Evolutionary conservation across 1,284 basidiomycete genomes (phyloP), one percentile per base, ranked within the genome.

Genomic region (Cutaneotrichosporon cutaneum): DNA sequence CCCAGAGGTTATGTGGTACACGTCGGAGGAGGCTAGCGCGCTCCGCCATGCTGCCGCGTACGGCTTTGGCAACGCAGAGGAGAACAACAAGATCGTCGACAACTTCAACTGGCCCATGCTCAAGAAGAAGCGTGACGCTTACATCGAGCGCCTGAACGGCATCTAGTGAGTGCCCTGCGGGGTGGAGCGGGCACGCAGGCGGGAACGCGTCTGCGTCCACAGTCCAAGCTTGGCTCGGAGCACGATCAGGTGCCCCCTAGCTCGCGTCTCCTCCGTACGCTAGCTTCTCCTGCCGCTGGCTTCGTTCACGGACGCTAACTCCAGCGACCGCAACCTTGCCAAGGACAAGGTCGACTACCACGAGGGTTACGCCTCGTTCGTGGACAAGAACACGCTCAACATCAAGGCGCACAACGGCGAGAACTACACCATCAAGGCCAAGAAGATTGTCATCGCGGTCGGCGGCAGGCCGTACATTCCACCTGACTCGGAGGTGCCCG

Each of bases 1-100:
- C 62, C 45, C 45, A 70, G 80, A 97, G 90, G 88, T 99, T 65
- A 99, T 99, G 96, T 99, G 96, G 96, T 91, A 99, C 76, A 94
- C 95, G 35, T 93, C 96, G 58, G 95, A 98, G 79, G 82, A 94
- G 58, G 86, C 89, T 45, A 94, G 95, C 72, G 90, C 89, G 72
- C 82, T 96, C 52, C 84, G 85, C 54, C 86, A 90, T 64, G 82
- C 83, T 63, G 85, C 87, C 24, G 80, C 85, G 35, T 99, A 96
- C 81, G 89, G 92, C 62, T 93, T 95, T 57, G 80, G 80, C 30
- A 82, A 83, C 65, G 79, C 79, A 18, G 81, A 70, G 36, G 73
- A 72, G 42, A 79, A 78, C 74, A 70, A 84, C 57, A 79, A 82
- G 54, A 78, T 82, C 51, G 83, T 85, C 42, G 71, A 68, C 45